Evolutionary conservation across 768 basidiomycete species (phyloP).

Genomic region (Boletus patriciae): DNA sequence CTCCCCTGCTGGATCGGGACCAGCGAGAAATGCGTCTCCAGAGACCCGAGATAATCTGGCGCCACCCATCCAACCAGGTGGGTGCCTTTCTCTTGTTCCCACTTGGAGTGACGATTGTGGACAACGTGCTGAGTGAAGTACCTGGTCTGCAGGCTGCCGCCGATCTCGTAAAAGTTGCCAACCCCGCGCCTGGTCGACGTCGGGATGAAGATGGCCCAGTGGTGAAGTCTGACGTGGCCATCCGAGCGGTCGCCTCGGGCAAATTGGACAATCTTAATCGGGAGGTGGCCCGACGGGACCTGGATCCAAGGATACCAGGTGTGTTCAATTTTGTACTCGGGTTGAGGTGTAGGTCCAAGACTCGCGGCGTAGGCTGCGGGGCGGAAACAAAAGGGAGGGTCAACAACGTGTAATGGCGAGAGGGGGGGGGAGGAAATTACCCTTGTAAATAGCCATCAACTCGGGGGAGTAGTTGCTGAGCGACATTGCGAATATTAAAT

Average conservation of each 20-base stretch:
- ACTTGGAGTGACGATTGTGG: slow-evolving; percentile 13
- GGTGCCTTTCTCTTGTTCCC: slow-evolving; percentile 12
- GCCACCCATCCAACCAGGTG: slow-evolving; percentile 16
- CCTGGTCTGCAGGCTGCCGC: slow-evolving; percentile 3
- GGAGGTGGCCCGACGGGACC: slow-evolving; percentile 14
- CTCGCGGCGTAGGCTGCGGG: slow-evolving; percentile 8
- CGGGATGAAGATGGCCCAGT: slow-evolving; percentile 28
- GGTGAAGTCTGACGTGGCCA: slow-evolving; percentile 2
- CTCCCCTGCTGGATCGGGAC: slow-evolving; percentile 12
- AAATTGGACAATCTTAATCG: slow-evolving; percentile 20
- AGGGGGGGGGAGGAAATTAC: neutral
- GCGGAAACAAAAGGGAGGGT: neutral
- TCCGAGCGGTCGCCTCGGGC: neutral
- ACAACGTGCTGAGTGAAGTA: slow-evolving; percentile 18
- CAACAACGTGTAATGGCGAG: neutral
- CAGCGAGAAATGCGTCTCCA: slow-evolving; percentile 13
- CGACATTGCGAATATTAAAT: slow-evolving; percentile 6
- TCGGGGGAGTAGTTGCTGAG: slow-evolving; percentile 5
- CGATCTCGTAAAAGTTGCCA: slow-evolving; percentile 24
- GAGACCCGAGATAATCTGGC: neutral
- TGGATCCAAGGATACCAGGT: neutral
- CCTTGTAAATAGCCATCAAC: slow-evolving; percentile 5
- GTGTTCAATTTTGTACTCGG: slow-evolving; percentile 12
- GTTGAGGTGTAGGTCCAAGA: neutral
- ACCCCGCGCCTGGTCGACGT: slow-evolving; percentile 18